Percentiles rank a stretch among this genome's conserved stretches.
phyloP scores from a whole-genome alignment of 140 eudicot genomes.

The Anethum foeniculum region DNA sequence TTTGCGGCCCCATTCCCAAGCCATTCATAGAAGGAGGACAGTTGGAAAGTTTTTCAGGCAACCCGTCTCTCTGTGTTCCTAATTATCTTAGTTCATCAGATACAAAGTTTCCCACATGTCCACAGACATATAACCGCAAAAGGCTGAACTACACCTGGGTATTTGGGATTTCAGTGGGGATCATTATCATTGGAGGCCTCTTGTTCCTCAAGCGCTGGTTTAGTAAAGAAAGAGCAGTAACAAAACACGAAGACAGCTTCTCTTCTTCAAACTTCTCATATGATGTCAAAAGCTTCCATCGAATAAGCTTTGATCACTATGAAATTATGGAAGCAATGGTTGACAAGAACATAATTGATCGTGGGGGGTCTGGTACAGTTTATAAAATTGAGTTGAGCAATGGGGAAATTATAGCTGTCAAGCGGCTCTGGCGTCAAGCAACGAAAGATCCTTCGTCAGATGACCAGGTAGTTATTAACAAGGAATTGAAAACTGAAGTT shows the following conservation, averaged over 20 bases:
- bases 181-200: slow-evolving; percentile 41
- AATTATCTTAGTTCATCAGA: slow-evolving; percentile 27
- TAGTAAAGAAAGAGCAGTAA: slow-evolving; percentile 29
- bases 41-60: slow-evolving; percentile 58
- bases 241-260: slow-evolving; percentile 48
- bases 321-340: slow-evolving; percentile 73
- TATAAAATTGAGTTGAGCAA: slow-evolving; percentile 62
- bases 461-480: slow-evolving; percentile 43
- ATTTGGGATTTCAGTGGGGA: slow-evolving; percentile 43
- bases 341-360: slow-evolving; percentile 79
- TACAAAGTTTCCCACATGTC: slow-evolving; percentile 38
- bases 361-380: slow-evolving; percentile 91
- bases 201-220: slow-evolving; percentile 55
- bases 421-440: slow-evolving; percentile 78
- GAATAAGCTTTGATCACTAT: slow-evolving; percentile 64
- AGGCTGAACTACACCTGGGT: slow-evolving; percentile 61
- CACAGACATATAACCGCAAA: slow-evolving; percentile 32
- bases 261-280: slow-evolving; percentile 62
- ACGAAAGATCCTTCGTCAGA: slow-evolving; percentile 44
- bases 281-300: slow-evolving; percentile 79
- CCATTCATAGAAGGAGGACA: slow-evolving; percentile 55
- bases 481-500: slow-evolving; percentile 77
- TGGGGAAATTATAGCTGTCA: slow-evolving; percentile 78
- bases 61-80: slow-evolving; percentile 67
- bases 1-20: slow-evolving; percentile 78